Percentiles rank a stretch among this genome's conserved stretches.
phyloP scores from a whole-genome alignment of 2,329 filamentous ascomycete species.

The Colletotrichum australisinense region DNA sequence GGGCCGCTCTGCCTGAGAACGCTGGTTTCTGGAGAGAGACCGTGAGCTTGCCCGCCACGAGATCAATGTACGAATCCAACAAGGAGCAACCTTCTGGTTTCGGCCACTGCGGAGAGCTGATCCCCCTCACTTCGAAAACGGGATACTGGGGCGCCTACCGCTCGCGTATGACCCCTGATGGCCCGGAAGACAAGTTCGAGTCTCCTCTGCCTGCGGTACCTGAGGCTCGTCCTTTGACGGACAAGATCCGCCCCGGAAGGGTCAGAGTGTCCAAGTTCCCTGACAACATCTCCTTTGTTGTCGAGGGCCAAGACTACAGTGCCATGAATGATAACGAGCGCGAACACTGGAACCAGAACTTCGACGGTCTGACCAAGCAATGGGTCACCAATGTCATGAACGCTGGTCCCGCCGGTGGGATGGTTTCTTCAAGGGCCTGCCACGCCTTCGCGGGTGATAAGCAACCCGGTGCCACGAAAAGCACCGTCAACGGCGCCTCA shows the following conservation, averaged over 20 bases:
- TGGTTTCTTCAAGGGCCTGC: slow-evolving; percentile 24
- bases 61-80: slow-evolving; percentile 29
- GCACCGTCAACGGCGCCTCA: slow-evolving; percentile 6
- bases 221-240: slow-evolving; percentile 4
- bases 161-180: slow-evolving; percentile 26
- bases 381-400: slow-evolving; percentile 30
- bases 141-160: slow-evolving; percentile 34
- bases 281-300: slow-evolving; percentile 31
- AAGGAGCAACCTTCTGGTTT: slow-evolving; percentile 21
- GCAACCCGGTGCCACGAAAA: slow-evolving; percentile 27
- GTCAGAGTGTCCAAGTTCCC: slow-evolving; percentile 28
- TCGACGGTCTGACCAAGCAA: slow-evolving; percentile 30
- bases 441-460: slow-evolving; percentile 28
- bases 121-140: slow-evolving; percentile 29
- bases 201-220: slow-evolving; percentile 15
- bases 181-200: slow-evolving; percentile 27
- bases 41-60: slow-evolving; percentile 27
- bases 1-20: slow-evolving; percentile 12
- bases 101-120: slow-evolving; percentile 28
- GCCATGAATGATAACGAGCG: slow-evolving; percentile 28
- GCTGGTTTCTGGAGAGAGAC: slow-evolving; percentile 31
- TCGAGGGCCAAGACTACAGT: slow-evolving; percentile 33
- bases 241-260: slow-evolving; percentile 22
- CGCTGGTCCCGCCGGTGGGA: slow-evolving; percentile 15
- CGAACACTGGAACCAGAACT: slow-evolving; percentile 31